phyloP scores from a whole-genome alignment of 352 stramenopile species.

The Phytophthora quininea region DNA sequence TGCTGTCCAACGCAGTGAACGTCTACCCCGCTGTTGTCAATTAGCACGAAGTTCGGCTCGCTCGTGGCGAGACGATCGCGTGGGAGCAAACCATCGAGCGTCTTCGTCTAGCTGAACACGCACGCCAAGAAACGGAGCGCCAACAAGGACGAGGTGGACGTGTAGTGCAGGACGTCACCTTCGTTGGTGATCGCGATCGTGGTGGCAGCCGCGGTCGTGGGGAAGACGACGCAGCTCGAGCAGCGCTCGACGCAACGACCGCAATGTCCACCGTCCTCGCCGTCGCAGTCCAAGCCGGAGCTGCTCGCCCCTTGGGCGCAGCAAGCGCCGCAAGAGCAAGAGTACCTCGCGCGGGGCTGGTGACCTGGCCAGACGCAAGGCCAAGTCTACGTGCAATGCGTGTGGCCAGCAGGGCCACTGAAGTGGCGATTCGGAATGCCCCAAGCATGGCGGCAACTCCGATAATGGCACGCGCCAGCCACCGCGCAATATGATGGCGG shows the following conservation, averaged over 20 bases:
- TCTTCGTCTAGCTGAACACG: conserved; percentile 6
- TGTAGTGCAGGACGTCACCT: not conserved
- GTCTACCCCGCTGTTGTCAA: conserved; percentile 3
- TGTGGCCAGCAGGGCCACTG: not conserved
- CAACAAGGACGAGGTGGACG: not conserved
- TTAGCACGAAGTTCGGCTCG: conserved; percentile 9
- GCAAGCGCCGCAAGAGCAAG: not conserved
- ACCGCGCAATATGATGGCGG: not conserved
- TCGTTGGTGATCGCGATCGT: not conserved
- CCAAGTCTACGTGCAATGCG: not conserved
- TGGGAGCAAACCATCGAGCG: conserved; percentile 8
- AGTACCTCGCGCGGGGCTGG: not conserved
- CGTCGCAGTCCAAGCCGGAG: not conserved
- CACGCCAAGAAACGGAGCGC: not conserved
- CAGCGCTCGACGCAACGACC: not conserved
- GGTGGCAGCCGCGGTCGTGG: not conserved
- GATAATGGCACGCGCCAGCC: not conserved
- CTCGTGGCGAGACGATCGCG: not conserved
- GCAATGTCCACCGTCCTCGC: not conserved
- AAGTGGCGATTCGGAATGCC: not conserved
- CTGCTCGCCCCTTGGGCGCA: not conserved
- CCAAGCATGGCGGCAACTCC: not conserved
- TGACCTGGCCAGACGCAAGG: not conserved
- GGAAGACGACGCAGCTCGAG: not conserved
- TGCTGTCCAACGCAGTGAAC: not conserved